Conservation (phyloP, 129 eudicot genomes). For the Ambrosia artemisiifolia region DNA sequence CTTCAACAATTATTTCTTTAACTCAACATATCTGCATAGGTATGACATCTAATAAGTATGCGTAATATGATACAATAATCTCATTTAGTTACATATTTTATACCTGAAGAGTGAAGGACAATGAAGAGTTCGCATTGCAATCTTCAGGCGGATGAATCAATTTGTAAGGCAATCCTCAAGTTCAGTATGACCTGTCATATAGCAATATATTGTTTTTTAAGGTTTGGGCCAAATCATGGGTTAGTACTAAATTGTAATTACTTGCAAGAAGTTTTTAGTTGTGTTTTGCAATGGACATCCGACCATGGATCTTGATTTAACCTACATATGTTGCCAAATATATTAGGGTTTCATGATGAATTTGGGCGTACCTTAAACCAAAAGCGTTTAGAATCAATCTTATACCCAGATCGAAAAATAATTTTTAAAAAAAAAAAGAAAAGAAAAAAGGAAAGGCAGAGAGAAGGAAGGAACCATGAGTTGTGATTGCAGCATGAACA, state of each 20-base stretch:
- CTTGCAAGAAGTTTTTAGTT: constrained; percentile 40
- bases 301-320: constrained; percentile 68
- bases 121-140: constrained; percentile 81
- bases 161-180: constrained; percentile 83
- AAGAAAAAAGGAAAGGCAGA: too few species aligned
- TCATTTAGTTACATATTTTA: constrained; percentile 26
- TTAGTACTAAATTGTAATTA: too few species aligned
- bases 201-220: constrained; percentile 21
- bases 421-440: too few species aligned
- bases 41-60: constrained; percentile 9
- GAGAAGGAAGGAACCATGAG: too few species aligned
- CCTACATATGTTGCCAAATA: constrained; percentile 42
- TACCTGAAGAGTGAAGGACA: constrained; percentile 87
- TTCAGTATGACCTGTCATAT: constrained; percentile 49
- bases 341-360: too few species aligned
- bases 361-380: too few species aligned
- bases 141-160: constrained; percentile 87
- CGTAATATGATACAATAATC: not conserved
- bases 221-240: constrained; percentile 19
- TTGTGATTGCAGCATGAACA: too few species aligned
- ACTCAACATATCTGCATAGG: constrained; percentile 76
- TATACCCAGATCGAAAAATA: too few species aligned
- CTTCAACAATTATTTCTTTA: constrained; percentile 70
- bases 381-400: too few species aligned
- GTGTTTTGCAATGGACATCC: constrained; percentile 68